phyloP scores from a whole-genome alignment of 2,329 filamentous ascomycete species.

The Calonectria hongkongensis region DNA sequence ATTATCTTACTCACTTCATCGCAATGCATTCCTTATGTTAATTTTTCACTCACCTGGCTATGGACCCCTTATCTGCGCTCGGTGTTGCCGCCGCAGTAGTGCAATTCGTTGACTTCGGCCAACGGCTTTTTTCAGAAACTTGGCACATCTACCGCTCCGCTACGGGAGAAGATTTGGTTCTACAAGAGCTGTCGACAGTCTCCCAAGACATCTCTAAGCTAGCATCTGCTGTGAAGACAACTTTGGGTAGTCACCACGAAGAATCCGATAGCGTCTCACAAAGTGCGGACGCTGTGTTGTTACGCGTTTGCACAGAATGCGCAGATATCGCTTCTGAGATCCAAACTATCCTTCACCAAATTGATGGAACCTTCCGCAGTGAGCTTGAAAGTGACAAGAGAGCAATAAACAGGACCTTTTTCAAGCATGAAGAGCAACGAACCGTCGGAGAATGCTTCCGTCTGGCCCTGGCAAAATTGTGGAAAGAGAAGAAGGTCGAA shows the following conservation, averaged over 20 bases:
- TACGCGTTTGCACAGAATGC: slow-evolving; percentile 16
- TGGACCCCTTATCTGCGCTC: slow-evolving; percentile 27
- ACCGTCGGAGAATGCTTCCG: slow-evolving; percentile 23
- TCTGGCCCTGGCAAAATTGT: neutral
- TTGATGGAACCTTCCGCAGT: neutral
- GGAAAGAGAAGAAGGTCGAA: slow-evolving; percentile 5
- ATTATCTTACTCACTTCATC: neutral
- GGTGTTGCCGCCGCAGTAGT: slow-evolving; percentile 26
- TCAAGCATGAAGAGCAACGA: neutral
- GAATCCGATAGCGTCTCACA: neutral
- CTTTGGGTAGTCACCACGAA: neutral
- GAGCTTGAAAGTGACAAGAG: neutral
- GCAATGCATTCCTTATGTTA: neutral
- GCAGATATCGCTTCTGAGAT: slow-evolving; percentile 5
- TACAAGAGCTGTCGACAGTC: slow-evolving; percentile 18
- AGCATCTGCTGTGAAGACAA: neutral
- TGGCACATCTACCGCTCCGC: slow-evolving; percentile 34
- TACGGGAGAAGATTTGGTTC: slow-evolving; percentile 1
- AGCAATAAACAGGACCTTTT: neutral
- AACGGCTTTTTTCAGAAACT: slow-evolving; percentile 24
- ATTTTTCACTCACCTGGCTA: neutral
- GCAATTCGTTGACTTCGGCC: slow-evolving; percentile 32
- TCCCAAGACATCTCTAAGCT: slow-evolving; percentile 20
- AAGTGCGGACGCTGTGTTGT: neutral
- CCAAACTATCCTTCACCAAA: neutral